phyloP scores from a whole-genome alignment of 1,139 yeast species.

The Sugiyamaella japonica region DNA sequence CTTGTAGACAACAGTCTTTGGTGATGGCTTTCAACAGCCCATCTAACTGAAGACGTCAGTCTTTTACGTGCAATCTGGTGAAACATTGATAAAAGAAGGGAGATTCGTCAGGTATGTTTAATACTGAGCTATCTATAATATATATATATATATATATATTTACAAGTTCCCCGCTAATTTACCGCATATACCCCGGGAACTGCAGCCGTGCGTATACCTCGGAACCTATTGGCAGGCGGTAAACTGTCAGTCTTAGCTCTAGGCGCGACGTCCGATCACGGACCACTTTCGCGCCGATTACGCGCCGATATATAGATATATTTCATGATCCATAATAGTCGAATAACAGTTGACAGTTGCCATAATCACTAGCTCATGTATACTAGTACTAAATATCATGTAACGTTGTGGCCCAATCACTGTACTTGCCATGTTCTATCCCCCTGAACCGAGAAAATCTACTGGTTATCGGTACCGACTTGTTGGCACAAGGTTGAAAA shows the following conservation, averaged over 20 bases:
- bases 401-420: not conserved
- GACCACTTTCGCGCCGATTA: too few species aligned
- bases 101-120: too few species aligned
- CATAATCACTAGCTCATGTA: not conserved
- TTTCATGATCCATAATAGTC: too few species aligned
- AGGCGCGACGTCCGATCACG: too few species aligned
- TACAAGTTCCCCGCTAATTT: too few species aligned
- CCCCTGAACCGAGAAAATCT: conserved; percentile 6
- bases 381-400: not conserved
- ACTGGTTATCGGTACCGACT: not conserved
- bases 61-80: not conserved
- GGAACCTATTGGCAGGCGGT: too few species aligned
- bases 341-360: not conserved
- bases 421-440: conserved; percentile 1
- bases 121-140: too few species aligned
- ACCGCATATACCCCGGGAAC: too few species aligned
- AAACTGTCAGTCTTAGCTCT: too few species aligned
- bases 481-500: not conserved
- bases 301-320: too few species aligned
- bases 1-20: conserved; percentile 5
- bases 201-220: too few species aligned
- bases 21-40: not conserved
- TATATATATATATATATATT: too few species aligned
- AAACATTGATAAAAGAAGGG: conserved; percentile 1
- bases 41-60: not conserved